A percentile compares a stretch with the other conserved stretches of the same genome.
These are phyloP conservation scores for Coccomyxa sp. DNA, from an alignment of 139 green algal genomes.

Conservation along the genomic window DNA sequence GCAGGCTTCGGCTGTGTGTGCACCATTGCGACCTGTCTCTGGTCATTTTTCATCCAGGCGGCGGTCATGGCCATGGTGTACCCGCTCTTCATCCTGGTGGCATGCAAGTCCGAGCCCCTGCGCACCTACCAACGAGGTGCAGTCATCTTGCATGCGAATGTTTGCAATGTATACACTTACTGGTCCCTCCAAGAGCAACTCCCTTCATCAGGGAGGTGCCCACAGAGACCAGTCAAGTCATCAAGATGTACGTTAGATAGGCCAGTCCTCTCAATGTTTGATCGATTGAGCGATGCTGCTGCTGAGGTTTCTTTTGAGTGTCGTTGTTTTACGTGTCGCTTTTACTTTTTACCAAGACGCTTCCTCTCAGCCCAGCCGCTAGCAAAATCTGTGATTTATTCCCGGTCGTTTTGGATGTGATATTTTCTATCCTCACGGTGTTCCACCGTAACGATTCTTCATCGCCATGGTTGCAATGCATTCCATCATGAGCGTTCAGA, in stretches of 20 bases:
- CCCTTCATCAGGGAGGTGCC: neutral
- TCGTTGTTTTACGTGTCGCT: too few species aligned
- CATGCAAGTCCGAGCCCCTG: conserved; percentile 41
- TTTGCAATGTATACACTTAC: neutral
- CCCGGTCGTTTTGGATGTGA: too few species aligned
- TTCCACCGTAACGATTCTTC: neutral
- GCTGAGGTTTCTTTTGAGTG: too few species aligned
- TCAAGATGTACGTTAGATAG: neutral
- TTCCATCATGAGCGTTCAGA: neutral
- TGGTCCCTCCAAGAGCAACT: too few species aligned
- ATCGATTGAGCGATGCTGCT: too few species aligned
- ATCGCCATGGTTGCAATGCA: too few species aligned
- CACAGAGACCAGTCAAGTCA: neutral
- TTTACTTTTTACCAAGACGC: too few species aligned
- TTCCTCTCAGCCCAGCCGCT: too few species aligned
- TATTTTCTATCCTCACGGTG: neutral
- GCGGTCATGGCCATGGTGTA: conserved; percentile 60
- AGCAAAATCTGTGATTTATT: too few species aligned
- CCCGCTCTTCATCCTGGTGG: conserved; percentile 63
- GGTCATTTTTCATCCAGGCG: conserved; percentile 52
- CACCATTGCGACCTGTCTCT: conserved; percentile 27
- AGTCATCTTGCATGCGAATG: neutral
- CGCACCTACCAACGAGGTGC: neutral
- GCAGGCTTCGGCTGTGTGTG: conserved; percentile 36
- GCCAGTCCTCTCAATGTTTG: too few species aligned